Evolutionary conservation across 2,329 filamentous ascomycete species (phyloP).

Genomic region (Penicillium sp.): DNA sequence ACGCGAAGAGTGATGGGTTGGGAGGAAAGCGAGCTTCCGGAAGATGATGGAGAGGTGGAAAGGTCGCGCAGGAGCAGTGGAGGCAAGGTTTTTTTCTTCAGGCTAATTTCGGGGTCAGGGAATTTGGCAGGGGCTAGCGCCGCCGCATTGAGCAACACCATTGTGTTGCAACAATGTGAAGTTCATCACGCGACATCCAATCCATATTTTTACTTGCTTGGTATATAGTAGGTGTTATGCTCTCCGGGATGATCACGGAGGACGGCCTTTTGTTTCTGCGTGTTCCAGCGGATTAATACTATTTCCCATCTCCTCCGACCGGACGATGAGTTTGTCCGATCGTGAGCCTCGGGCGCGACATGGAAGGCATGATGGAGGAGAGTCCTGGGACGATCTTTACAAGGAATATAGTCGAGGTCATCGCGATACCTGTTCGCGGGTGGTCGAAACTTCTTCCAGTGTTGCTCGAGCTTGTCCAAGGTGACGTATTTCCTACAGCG

Average conservation of each 20-base stretch:
- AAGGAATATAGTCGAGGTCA: neutral
- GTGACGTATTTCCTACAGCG: neutral
- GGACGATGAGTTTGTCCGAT: slow-evolving; percentile 29
- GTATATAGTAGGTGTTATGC: slow-evolving; percentile 25
- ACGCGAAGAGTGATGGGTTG: slow-evolving; percentile 25
- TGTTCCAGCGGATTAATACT: slow-evolving; percentile 47
- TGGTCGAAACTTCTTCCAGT: neutral
- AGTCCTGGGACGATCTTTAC: neutral
- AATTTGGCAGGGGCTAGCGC: slow-evolving; percentile 43
- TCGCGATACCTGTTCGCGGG: neutral
- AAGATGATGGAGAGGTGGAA: slow-evolving; percentile 30
- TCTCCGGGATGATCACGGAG: slow-evolving; percentile 40
- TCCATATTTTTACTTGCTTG: slow-evolving; percentile 11
- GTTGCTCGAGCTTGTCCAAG: too few species aligned
- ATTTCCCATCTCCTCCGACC: slow-evolving; percentile 37
- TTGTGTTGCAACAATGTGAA: slow-evolving; percentile 32
- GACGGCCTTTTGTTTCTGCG: slow-evolving; percentile 49
- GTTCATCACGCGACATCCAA: slow-evolving; percentile 8
- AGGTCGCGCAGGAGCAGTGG: slow-evolving; percentile 34
- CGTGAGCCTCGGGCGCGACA: neutral
- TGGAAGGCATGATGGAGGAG: neutral
- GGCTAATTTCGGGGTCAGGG: slow-evolving; percentile 41
- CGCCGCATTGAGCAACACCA: slow-evolving; percentile 39
- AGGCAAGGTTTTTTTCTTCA: slow-evolving; percentile 39
- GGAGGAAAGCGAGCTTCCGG: slow-evolving; percentile 41